Evolutionary conservation across 768 basidiomycete genomes (phyloP).

Genomic region (Collybiopsis confluens): DNA sequence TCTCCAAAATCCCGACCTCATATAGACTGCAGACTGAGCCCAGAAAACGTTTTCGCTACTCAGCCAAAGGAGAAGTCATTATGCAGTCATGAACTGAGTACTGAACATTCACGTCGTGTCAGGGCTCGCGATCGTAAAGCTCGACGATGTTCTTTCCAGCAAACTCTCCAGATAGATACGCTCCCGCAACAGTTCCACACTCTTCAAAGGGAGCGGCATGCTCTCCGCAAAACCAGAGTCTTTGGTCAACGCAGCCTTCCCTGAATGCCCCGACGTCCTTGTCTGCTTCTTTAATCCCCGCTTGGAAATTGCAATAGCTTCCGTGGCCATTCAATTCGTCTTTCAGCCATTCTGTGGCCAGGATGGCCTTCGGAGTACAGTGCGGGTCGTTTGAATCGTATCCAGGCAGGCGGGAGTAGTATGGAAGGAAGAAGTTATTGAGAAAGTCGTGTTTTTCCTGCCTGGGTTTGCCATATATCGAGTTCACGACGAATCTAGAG

Average conservation of each 20-base stretch:
- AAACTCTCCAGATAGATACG: conserved; percentile 13
- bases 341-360: conserved; percentile 16
- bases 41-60: too few relatives aligned
- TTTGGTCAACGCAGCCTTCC: conserved; percentile 11
- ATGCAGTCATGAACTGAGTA: too few relatives aligned
- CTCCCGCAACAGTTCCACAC: conserved; percentile 17
- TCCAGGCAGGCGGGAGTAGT: conserved; percentile 16
- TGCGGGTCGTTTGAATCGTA: conserved; percentile 9
- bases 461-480: conserved; percentile 12
- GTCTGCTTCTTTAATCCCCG: conserved; percentile 14
- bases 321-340: conserved; percentile 15
- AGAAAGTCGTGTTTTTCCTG: conserved; percentile 14
- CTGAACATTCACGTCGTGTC: too few relatives aligned
- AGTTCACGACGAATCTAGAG: conserved; percentile 14
- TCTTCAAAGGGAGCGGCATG: conserved; percentile 17
- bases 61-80: too few relatives aligned
- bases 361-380: conserved; percentile 11
- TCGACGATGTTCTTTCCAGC: conserved; percentile 10
- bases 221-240: conserved; percentile 18
- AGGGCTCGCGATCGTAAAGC: not conserved
- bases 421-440: conserved; percentile 14
- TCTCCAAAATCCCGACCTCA: too few relatives aligned
- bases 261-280: conserved; percentile 15
- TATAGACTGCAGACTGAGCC: too few relatives aligned
- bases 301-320: conserved; percentile 19